Base-by-base conservation (phyloP, 2,329 filamentous ascomycete genomes). In the Talaromyces sp. region DNA sequence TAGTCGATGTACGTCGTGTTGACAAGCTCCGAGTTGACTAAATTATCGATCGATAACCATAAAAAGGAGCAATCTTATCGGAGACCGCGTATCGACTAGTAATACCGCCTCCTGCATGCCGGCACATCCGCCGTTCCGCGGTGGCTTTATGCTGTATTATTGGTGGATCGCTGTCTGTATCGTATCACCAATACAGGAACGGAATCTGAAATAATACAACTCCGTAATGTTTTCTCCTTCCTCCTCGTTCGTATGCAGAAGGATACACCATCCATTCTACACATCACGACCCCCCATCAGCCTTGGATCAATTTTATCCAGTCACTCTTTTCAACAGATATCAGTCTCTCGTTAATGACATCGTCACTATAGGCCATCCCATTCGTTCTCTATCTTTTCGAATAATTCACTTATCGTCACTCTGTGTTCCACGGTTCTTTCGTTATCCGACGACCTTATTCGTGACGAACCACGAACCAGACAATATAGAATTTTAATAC, bases 371-470 rank as follows among this genome's bases (percentile, higher is more conserved):
- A 21, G 40, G 54, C 35, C 42, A 4, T 44, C 39, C 28, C 61
- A 59, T 55, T 59, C 48, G 37, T 44, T 50, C 35, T 60, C 59
- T 54, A 23, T 42, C 44, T 40, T 44, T 33, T 25, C 52, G 37
- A 37, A 44, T 23, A 8, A 28, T 25, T 40, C 28, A 40, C 23
- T 40, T 57, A 42, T 48, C 55, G 59, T 64, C 54, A 28, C 62
- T 64, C 63, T 62, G 59, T 61, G 58, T 54, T 58, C 62, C 62
- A 60, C 62, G 62, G 62, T 52, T 60, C 58, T 60, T 39, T 60
- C 62, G 40, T 60, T 63, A 63, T 63, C 62, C 31, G 42, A 40
- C 37, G 57, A 42, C 50, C 33, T 48, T 23, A 37, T 56, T 55
- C 35, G 39, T 63, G 40, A 64, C 62, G 62, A 61, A 48, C 58